These are phyloP conservation scores for Canariomyces notabilis DNA, from an alignment of 2,329 filamentous ascomycete species.

Conservation along the genomic window DNA sequence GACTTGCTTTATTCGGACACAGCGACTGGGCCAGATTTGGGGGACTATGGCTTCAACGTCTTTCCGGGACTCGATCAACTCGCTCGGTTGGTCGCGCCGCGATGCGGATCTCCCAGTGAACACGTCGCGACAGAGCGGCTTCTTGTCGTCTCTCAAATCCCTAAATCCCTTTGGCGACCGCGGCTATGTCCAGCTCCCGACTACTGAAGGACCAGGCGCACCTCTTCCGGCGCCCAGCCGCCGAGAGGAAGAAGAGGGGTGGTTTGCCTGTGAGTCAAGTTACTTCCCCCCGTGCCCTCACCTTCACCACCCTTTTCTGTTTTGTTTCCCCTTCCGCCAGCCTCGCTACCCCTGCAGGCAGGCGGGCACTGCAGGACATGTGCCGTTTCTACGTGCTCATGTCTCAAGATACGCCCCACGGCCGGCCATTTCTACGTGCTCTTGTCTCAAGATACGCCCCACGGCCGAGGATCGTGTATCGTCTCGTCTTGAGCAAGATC, in stretches of 20 bases:
- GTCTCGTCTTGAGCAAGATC: no score
- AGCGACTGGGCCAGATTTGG: background rate
- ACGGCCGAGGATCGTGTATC: no score
- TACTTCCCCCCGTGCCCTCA: conserved; percentile 30
- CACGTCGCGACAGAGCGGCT: conserved; percentile 64
- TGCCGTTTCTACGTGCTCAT: conserved; percentile 38
- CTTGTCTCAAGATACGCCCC: conserved; percentile 34
- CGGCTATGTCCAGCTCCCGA: conserved; percentile 88
- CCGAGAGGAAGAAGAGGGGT: conserved; percentile 91
- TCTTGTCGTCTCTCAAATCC: conserved; percentile 76
- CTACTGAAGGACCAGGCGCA: conserved; percentile 74
- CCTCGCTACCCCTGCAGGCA: conserved; percentile 39
- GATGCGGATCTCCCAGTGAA: conserved; percentile 70
- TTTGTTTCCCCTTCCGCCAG: conserved; percentile 16
- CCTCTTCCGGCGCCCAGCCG: conserved; percentile 78
- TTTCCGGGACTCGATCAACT: conserved; percentile 93
- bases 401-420: conserved; percentile 32
- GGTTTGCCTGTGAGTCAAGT: conserved; percentile 80
- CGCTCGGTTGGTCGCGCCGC: conserved; percentile 87
- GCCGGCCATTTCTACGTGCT: conserved; percentile 37
- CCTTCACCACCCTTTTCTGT: conserved; percentile 11
- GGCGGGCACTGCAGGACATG: conserved; percentile 35
- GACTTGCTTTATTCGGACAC: background rate
- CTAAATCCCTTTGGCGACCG: conserved; percentile 82
- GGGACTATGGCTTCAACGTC: conserved; percentile 72